Conservation (phyloP, 306 rosid genomes). For the Canavalia ensiformis region DNA sequence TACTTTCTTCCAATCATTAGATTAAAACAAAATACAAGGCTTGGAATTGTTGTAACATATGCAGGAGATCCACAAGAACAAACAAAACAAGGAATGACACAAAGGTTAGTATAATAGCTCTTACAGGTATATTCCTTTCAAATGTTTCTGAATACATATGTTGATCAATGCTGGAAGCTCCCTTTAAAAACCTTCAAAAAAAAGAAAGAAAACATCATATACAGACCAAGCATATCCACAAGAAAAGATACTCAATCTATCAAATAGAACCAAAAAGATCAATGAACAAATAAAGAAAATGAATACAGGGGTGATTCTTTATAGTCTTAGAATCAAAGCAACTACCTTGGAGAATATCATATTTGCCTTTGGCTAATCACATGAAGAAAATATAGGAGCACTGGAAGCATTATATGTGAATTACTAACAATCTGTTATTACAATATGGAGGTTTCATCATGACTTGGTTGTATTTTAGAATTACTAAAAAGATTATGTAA, state of each 20-base stretch:
- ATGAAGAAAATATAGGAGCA: background rate
- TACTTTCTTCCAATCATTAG: background rate
- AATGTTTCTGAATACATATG: slow-evolving; percentile 73
- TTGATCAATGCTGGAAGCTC: slow-evolving; percentile 91
- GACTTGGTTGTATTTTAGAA: slow-evolving; percentile 19
- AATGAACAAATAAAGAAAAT: slow-evolving; percentile 4
- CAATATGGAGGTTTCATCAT: slow-evolving; percentile 2
- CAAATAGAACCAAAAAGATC: background rate
- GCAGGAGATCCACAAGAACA: slow-evolving; percentile 17
- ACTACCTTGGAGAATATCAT: background rate
- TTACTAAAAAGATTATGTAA: background rate
- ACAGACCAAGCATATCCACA: slow-evolving; percentile 34
- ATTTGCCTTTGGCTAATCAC: background rate
- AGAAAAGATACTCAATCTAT: slow-evolving; percentile 17
- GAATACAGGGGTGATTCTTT: background rate
- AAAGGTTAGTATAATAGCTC: slow-evolving; percentile 39
- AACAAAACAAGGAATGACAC: slow-evolving; percentile 8
- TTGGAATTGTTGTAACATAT: slow-evolving; percentile 26
- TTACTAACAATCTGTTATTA: slow-evolving; percentile 4
- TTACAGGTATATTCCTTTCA: slow-evolving; percentile 89
- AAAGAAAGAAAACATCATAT: slow-evolving; percentile 30
- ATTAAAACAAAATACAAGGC: slow-evolving; percentile 25
- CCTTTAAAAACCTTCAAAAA: slow-evolving; percentile 80
- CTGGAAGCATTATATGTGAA: slow-evolving; percentile 4
- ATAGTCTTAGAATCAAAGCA: slow-evolving; percentile 20